phyloP scores from a whole-genome alignment of 805 yeast genomes.

The Wickerhamiella bombiphila region DNA sequence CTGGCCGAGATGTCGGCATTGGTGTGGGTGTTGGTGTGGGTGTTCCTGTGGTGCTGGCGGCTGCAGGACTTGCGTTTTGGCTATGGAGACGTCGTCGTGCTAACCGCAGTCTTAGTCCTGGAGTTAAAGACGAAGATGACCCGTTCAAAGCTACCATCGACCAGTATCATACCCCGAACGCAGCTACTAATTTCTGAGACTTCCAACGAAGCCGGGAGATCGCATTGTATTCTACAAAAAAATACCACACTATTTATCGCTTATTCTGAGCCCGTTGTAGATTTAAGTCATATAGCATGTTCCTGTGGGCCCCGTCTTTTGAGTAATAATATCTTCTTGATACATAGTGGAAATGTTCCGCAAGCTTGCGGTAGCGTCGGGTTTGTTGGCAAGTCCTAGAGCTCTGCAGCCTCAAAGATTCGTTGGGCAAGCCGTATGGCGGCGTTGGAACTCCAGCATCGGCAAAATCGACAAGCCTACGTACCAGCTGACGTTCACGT shows the following conservation, averaged over 20 bases:
- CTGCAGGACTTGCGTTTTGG: slow-evolving; percentile 18
- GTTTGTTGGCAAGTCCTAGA: no score
- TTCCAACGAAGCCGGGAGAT: no score
- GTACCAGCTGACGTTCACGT: slow-evolving; percentile 79
- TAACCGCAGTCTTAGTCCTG: slow-evolving; percentile 1
- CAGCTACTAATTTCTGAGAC: slow-evolving; percentile 23
- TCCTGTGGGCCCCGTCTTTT: background rate
- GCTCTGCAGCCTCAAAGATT: no score
- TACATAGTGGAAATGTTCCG: no score
- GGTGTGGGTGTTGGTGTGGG: slow-evolving; percentile 65
- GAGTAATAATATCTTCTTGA: no score
- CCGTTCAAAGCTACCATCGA: slow-evolving; percentile 26
- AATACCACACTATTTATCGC: no score
- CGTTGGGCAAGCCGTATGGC: no score
- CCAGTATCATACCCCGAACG: slow-evolving; percentile 25
- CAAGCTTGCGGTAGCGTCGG: no score
- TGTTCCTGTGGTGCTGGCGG: slow-evolving; percentile 38
- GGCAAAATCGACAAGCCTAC: slow-evolving; percentile 57
- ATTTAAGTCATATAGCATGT: background rate
- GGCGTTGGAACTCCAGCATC: background rate
- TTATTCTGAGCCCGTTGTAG: background rate
- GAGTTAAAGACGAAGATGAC: slow-evolving; percentile 20
- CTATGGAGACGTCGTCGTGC: slow-evolving; percentile 14
- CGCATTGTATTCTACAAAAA: no score
- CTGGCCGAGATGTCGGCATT: slow-evolving; percentile 35